A percentile compares a stretch with the other conserved stretches of the same genome.
phyloP scores from a whole-genome alignment of 805 yeast species.

The Candida andamanensis region DNA sequence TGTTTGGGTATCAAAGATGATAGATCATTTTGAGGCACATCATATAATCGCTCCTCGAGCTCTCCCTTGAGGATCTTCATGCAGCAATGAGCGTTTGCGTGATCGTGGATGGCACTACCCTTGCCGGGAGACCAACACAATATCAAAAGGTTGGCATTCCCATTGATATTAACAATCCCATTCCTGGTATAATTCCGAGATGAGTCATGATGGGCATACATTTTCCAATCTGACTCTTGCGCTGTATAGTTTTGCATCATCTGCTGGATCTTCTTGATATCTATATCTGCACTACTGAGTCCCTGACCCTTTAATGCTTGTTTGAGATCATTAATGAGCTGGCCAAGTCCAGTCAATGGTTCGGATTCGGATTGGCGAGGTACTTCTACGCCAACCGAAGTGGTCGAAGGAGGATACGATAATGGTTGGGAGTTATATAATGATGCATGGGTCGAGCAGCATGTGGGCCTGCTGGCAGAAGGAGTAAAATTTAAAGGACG shows the following conservation, averaged over 20 bases:
- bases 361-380: too few species aligned
- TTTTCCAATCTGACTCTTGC: conserved; percentile 50
- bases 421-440: too few species aligned
- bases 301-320: conserved; percentile 20
- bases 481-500: too few species aligned
- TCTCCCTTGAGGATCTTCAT: conserved; percentile 63
- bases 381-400: too few species aligned
- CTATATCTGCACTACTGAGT: conserved; percentile 44
- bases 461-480: too few species aligned
- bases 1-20: conserved; percentile 18
- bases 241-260: conserved; percentile 47
- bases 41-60: conserved; percentile 53
- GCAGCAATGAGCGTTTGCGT: conserved; percentile 71
- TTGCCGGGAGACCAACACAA: conserved; percentile 69
- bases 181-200: conserved; percentile 54
- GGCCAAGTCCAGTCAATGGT: conserved; percentile 16
- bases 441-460: too few species aligned
- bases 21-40: conserved; percentile 37
- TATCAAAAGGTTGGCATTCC: conserved; percentile 61
- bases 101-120: conserved; percentile 66
- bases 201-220: conserved; percentile 51
- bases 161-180: conserved; percentile 70
- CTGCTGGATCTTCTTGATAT: conserved; percentile 41
- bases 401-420: too few species aligned
- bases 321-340: conserved; percentile 19